These are phyloP conservation scores for Calonectria henricotiae DNA, from an alignment of 2,329 filamentous ascomycete species.

Conservation along the genomic window DNA sequence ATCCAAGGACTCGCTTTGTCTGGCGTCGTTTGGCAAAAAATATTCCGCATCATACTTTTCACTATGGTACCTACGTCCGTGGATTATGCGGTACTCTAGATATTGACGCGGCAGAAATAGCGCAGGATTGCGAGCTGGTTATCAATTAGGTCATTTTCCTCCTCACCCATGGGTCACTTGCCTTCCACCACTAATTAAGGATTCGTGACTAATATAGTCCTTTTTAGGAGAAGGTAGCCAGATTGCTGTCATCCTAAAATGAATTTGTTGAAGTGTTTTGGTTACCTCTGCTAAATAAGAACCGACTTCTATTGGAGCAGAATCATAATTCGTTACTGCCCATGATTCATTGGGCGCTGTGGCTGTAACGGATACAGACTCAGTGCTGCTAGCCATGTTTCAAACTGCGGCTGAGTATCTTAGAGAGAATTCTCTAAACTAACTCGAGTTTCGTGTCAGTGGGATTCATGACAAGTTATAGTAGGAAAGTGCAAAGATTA, in stretches of 20 bases:
- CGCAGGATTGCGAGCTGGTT: no score
- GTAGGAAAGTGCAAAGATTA: no score
- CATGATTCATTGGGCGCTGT: not conserved
- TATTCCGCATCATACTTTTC: conserved; percentile 31
- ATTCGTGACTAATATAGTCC: not conserved
- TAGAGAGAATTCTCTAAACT: no score
- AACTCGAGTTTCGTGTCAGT: no score
- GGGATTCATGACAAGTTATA: no score
- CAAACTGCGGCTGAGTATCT: no score
- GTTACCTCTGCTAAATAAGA: not conserved
- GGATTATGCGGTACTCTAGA: conserved; percentile 6
- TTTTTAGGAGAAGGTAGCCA: not conserved
- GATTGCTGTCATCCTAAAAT: no score
- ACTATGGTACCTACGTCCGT: conserved; percentile 15
- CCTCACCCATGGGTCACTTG: not conserved
- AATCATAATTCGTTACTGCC: not conserved
- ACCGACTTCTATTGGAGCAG: not conserved
- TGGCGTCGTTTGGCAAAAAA: conserved; percentile 31
- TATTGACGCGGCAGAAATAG: not conserved
- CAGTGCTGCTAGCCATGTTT: no score
- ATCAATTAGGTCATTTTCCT: no score
- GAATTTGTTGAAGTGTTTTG: no score
- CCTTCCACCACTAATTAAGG: not conserved
- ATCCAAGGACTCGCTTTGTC: conserved; percentile 32
- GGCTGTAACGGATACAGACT: no score